Conservation (phyloP, 495 filamentous ascomycete species). For the Durotheca rogersii region DNA sequence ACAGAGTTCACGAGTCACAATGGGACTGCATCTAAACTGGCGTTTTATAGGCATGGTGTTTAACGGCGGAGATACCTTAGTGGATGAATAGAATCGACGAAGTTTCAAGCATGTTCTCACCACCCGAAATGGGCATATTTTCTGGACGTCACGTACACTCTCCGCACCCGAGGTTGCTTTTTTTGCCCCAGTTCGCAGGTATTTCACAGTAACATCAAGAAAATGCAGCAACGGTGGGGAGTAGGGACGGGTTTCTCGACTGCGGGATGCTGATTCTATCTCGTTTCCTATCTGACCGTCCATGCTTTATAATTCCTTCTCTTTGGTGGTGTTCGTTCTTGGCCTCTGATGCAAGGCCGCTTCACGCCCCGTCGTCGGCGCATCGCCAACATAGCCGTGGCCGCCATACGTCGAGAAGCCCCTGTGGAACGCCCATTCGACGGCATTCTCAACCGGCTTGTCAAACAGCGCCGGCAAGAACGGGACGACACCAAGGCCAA, state of each 20-base stretch:
- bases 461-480: conserved; percentile 90
- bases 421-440: conserved; percentile 86
- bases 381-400: conserved; percentile 53
- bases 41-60: conserved; percentile 25
- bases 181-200: neutral
- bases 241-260: conserved; percentile 5
- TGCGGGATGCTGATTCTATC: neutral
- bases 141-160: conserved; percentile 6
- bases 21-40: conserved; percentile 23
- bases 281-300: conserved; percentile 1
- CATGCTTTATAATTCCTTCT: conserved; percentile 51
- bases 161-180: neutral
- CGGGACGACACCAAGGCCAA: conserved; percentile 85
- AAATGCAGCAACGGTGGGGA: neutral
- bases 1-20: conserved; percentile 7
- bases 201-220: conserved; percentile 1
- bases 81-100: neutral
- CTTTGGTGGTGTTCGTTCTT: conserved; percentile 43
- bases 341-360: conserved; percentile 50
- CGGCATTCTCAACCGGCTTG: conserved; percentile 84
- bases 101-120: conserved; percentile 9
- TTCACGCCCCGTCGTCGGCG: conserved; percentile 56
- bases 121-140: conserved; percentile 7
- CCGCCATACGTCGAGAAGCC: conserved; percentile 71
- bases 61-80: conserved; percentile 21